Evolutionary conservation across 345 rosid species (phyloP).

Genomic region (Eucalyptus virginea): DNA sequence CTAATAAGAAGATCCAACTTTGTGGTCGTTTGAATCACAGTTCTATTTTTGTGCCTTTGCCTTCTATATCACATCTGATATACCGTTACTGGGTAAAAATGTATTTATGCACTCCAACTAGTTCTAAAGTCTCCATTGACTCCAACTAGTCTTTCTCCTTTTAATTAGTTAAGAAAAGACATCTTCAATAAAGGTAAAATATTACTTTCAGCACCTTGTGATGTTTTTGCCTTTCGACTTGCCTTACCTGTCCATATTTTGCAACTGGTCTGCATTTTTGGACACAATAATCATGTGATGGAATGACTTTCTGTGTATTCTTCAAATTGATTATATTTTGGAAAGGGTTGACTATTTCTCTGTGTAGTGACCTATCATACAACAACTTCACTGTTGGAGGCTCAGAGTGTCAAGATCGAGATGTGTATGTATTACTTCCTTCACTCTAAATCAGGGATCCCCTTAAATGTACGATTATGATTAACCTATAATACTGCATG

Average conservation of each 20-base stretch:
- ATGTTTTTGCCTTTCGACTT: not conserved
- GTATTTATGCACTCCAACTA: not conserved
- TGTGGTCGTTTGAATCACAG: rapidly evolving
- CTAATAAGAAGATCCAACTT: not conserved
- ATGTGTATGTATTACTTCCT: not conserved
- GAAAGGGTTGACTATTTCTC: not conserved
- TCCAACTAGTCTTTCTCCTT: not conserved
- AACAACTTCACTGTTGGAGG: slow-evolving; percentile 1
- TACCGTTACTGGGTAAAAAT: not conserved
- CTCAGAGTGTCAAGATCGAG: not conserved
- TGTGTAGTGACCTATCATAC: slow-evolving; percentile 22
- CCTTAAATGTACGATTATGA: not conserved
- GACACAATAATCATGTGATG: not conserved
- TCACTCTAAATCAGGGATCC: not conserved
- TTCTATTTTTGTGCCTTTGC: not conserved
- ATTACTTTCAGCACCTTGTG: not conserved
- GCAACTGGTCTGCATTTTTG: not conserved
- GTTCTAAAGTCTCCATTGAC: not conserved
- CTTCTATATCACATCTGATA: too few relatives aligned
- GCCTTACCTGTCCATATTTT: not conserved
- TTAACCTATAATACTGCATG: too few relatives aligned
- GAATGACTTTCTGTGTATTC: not conserved
- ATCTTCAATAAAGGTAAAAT: not conserved
- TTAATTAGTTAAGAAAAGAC: too few relatives aligned
- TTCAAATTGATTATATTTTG: not conserved